Conservation (phyloP, 208 protist species). For the Leishmania major region DNA sequence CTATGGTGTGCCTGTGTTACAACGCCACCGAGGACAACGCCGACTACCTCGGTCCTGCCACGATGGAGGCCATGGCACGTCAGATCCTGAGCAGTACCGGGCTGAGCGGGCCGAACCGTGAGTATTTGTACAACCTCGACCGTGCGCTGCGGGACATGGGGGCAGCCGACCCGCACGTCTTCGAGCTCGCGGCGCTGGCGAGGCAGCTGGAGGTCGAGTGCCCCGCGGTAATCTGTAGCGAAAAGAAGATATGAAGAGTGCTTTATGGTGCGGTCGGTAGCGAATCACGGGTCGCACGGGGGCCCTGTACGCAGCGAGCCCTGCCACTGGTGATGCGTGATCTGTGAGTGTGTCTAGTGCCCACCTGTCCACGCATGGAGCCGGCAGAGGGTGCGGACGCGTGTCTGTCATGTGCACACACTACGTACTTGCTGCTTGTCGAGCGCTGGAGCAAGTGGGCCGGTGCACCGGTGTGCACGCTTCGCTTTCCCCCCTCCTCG, state of each 20-base stretch:
- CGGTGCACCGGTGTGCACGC: neutral
- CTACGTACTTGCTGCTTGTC: neutral
- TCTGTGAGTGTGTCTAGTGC: neutral
- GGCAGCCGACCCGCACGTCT: slow-evolving; percentile 70
- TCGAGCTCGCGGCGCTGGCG: slow-evolving; percentile 52
- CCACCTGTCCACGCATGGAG: neutral
- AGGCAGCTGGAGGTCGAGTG: slow-evolving; percentile 29
- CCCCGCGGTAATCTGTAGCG: neutral
- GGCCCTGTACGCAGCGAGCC: neutral
- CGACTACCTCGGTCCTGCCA: slow-evolving; percentile 65
- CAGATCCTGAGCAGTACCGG: slow-evolving; percentile 63
- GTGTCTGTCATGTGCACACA: neutral
- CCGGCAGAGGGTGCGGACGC: neutral
- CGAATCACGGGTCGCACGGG: too few species aligned
- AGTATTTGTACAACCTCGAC: slow-evolving; percentile 77
- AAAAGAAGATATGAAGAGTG: neutral
- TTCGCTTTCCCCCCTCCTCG: neutral
- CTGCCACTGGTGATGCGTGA: neutral
- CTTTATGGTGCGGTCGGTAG: neutral
- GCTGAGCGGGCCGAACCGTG: slow-evolving; percentile 65
- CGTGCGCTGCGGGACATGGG: slow-evolving; percentile 57
- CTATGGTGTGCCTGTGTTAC: slow-evolving; percentile 70
- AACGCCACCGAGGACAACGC: slow-evolving; percentile 65
- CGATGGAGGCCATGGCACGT: slow-evolving; percentile 62
- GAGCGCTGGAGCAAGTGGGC: neutral